Percentiles rank a stretch among this genome's conserved stretches.
These are phyloP conservation scores for Candida chilensis DNA, from an alignment of 805 yeast genomes.

Conservation along the genomic window DNA sequence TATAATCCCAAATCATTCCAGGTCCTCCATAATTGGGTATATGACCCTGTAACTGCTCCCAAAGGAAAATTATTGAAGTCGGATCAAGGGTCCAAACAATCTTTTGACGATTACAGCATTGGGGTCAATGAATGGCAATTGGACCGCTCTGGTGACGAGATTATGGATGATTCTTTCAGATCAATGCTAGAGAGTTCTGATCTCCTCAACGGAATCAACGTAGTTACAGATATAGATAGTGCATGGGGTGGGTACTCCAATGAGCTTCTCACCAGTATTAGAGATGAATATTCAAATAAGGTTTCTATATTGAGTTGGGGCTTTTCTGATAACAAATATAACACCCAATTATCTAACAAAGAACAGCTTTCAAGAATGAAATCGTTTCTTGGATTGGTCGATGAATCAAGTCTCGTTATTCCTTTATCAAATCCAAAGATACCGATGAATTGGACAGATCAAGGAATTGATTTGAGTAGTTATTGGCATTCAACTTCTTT, in stretches of 20 bases:
- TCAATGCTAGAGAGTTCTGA: constrained; percentile 69
- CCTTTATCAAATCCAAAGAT: constrained; percentile 7
- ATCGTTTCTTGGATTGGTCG: constrained; percentile 33
- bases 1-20: constrained; percentile 54
- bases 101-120: constrained; percentile 36
- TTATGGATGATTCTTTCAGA: constrained; percentile 52
- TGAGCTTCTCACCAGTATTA: constrained; percentile 39
- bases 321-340: constrained; percentile 10
- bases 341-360: background rate
- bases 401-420: constrained; percentile 37
- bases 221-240: constrained; percentile 61
- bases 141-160: constrained; percentile 18
- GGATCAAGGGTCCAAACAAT: constrained; percentile 10
- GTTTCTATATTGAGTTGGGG: constrained; percentile 38
- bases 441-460: constrained; percentile 2
- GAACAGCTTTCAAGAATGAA: constrained; percentile 29
- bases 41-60: constrained; percentile 23
- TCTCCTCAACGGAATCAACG: constrained; percentile 57
- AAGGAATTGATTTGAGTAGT: constrained; percentile 11
- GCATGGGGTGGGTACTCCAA: constrained; percentile 80
- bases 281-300: constrained; percentile 64
- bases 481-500: constrained; percentile 35
- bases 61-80: constrained; percentile 12
- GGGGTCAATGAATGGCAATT: constrained; percentile 56
- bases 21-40: constrained; percentile 51